Percentiles rank a stretch among this genome's conserved stretches.
Evolutionary conservation across 345 rosid genomes (phyloP).

Genomic region (Xanthoceras sorbifolium): DNA sequence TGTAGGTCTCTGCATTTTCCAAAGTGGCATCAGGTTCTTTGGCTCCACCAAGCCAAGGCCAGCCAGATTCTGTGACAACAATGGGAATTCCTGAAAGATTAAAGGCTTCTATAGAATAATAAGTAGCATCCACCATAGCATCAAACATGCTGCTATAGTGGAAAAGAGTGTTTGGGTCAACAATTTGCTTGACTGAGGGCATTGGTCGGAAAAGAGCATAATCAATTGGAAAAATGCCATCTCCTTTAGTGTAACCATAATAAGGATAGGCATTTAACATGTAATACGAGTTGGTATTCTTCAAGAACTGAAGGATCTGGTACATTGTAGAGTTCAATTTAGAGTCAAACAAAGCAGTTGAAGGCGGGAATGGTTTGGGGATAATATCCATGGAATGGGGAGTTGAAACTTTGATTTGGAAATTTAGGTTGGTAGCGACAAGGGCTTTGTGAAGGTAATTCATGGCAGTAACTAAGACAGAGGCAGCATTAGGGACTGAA

Average conservation of each 20-base stretch:
- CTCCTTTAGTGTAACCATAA: slow-evolving; percentile 78
- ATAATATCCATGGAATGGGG: slow-evolving; percentile 85
- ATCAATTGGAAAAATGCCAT: slow-evolving; percentile 89
- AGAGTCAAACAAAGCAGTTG: slow-evolving; percentile 79
- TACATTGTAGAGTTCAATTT: slow-evolving; percentile 71
- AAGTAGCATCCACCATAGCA: slow-evolving; percentile 97
- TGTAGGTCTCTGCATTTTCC: slow-evolving; percentile 77
- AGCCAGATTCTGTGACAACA: slow-evolving; percentile 89
- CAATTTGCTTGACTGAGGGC: slow-evolving; percentile 83
- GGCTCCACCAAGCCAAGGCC: slow-evolving; percentile 92
- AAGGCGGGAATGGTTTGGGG: slow-evolving; percentile 91
- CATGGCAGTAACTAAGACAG: slow-evolving; percentile 74
- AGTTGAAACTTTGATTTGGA: slow-evolving; percentile 72
- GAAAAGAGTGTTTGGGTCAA: slow-evolving; percentile 93
- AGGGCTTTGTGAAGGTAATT: slow-evolving; percentile 85
- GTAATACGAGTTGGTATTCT: slow-evolving; percentile 80
- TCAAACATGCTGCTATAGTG: slow-evolving; percentile 96
- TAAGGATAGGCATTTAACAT: slow-evolving; percentile 97
- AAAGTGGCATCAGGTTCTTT: slow-evolving; percentile 76
- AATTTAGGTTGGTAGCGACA: slow-evolving; percentile 83
- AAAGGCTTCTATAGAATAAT: slow-evolving; percentile 75
- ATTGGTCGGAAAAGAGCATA: slow-evolving; percentile 80
- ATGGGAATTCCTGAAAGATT: slow-evolving; percentile 73
- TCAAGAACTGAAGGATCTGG: slow-evolving; percentile 88
- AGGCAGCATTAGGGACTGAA: slow-evolving; percentile 68